These are phyloP conservation scores for Thelephora ganbajun DNA, from an alignment of 768 basidiomycete species.

Conservation along the genomic window DNA sequence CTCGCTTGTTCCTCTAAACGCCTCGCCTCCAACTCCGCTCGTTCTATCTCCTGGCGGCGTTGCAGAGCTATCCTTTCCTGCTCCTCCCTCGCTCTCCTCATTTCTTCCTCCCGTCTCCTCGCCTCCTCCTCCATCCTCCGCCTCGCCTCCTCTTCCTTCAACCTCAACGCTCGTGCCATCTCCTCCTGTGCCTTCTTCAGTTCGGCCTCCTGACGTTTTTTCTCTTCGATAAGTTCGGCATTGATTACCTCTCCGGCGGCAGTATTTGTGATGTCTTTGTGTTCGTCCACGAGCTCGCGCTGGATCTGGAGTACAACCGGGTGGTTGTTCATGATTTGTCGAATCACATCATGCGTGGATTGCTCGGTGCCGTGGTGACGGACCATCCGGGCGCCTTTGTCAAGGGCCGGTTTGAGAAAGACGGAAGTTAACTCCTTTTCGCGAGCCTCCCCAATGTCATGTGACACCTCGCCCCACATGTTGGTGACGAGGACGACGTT, in stretches of 20 bases:
- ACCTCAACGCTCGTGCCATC: constrained; percentile 7
- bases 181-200: constrained; percentile 26
- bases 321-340: constrained; percentile 24
- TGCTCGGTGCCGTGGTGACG: constrained; percentile 27
- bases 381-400: constrained; percentile 30
- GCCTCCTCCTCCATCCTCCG: constrained; percentile 32
- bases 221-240: constrained; percentile 33
- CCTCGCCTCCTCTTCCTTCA: constrained; percentile 19
- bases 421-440: constrained; percentile 30
- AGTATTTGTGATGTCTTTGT: constrained; percentile 34
- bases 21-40: too few relatives aligned
- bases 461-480: too few relatives aligned
- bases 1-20: too few relatives aligned
- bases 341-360: constrained; percentile 30
- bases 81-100: too few relatives aligned
- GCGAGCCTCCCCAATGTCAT: constrained; percentile 28
- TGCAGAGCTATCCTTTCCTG: too few relatives aligned
- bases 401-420: constrained; percentile 39
- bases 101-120: too few relatives aligned
- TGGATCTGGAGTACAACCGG: constrained; percentile 38
- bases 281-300: constrained; percentile 36
- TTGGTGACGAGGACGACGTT: constrained; percentile 40
- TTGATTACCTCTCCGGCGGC: constrained; percentile 38
- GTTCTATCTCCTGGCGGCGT: too few relatives aligned
- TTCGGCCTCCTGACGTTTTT: constrained; percentile 31